Percentiles rank a stretch among this genome's conserved stretches.
Conservation (phyloP, 2,329 filamentous ascomycete genomes). For the Zalaria sp. region DNA sequence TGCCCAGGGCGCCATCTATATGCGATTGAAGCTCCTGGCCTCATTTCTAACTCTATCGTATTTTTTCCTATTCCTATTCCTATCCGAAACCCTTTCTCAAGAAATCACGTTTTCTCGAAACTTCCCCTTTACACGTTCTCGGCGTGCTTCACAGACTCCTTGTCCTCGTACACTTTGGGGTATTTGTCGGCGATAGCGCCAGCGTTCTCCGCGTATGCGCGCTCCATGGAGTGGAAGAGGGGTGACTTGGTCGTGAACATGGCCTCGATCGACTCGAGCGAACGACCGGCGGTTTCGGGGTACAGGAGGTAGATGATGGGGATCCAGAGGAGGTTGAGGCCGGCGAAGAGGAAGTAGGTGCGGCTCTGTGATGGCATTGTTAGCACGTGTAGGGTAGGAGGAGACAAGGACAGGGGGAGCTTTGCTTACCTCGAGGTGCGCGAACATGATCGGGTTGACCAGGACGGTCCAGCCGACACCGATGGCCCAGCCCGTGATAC, state of each 20-base stretch:
- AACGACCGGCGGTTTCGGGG: conserved; percentile 30
- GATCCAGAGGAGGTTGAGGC: conserved; percentile 36
- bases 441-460: conserved; percentile 40
- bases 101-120: no score
- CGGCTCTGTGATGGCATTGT: conserved; percentile 16
- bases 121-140: no score
- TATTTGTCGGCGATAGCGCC: no score
- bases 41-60: no score
- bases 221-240: conserved; percentile 32
- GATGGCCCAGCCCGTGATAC: conserved; percentile 45
- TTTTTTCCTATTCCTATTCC: no score
- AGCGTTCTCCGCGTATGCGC: conserved; percentile 16
- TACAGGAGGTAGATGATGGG: conserved; percentile 37
- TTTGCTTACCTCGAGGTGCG: conserved; percentile 18
- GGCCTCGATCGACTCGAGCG: conserved; percentile 36
- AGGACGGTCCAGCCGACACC: conserved; percentile 41
- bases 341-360: conserved; percentile 39
- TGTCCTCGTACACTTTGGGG: no score
- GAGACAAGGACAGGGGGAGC: not conserved
- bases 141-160: no score
- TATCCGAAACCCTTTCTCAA: no score
- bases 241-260: conserved; percentile 35
- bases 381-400: not conserved
- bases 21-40: no score
- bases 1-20: no score